These are phyloP conservation scores for Penicillium macrosclerotiorum DNA, from an alignment of 495 filamentous ascomycete species.

Conservation along the genomic window DNA sequence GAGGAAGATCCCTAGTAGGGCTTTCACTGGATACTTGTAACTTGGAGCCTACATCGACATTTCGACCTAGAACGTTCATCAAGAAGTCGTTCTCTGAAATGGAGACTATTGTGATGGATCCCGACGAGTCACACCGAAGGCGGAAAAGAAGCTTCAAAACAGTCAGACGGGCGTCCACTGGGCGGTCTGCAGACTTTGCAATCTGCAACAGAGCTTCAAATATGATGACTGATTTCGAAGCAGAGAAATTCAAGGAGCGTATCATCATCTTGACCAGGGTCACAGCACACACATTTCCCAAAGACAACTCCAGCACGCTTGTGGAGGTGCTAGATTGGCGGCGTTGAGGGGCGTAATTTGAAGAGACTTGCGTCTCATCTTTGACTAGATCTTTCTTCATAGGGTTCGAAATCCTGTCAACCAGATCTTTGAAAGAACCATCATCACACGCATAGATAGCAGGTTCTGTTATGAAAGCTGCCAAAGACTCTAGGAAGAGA, in stretches of 20 bases:
- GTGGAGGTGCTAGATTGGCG: constrained; percentile 36
- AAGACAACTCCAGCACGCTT: constrained; percentile 33
- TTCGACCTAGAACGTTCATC: constrained; percentile 69
- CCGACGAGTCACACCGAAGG: constrained; percentile 73
- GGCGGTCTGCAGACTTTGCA: constrained; percentile 37
- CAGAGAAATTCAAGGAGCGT: constrained; percentile 39
- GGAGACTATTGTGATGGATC: constrained; percentile 65
- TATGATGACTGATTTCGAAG: constrained; percentile 34
- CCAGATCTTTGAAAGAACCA: constrained; percentile 31
- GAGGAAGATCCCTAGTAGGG: constrained; percentile 20
- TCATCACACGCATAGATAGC: constrained; percentile 31
- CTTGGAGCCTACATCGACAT: constrained; percentile 41
- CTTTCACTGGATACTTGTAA: constrained; percentile 25
- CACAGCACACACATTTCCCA: constrained; percentile 44
- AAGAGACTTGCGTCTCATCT: constrained; percentile 20
- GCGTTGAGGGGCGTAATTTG: constrained; percentile 23
- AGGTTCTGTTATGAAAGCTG: constrained; percentile 42
- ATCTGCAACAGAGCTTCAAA: constrained; percentile 41
- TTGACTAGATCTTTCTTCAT: constrained; percentile 35
- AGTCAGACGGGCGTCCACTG: constrained; percentile 69
- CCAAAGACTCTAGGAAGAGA: constrained; percentile 48
- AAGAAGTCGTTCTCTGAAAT: constrained; percentile 67
- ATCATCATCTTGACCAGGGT: constrained; percentile 47
- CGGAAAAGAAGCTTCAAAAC: constrained; percentile 84
- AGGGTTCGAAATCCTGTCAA: constrained; percentile 34